Base-by-base conservation (phyloP, 2,329 filamentous ascomycete species). In the Mollisia scopiformis region DNA sequence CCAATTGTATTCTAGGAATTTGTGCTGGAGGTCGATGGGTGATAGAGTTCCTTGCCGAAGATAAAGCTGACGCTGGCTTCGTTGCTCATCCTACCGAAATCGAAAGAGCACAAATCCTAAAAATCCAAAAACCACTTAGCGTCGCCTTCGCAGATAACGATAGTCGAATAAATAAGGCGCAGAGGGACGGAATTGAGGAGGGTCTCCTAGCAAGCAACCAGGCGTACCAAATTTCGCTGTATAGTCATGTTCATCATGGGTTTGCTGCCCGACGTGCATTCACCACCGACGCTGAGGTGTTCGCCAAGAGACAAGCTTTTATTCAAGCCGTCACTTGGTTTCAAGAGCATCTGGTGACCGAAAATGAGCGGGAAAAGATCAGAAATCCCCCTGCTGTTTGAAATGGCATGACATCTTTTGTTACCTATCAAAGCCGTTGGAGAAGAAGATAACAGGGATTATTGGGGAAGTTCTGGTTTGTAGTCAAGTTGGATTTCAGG, bases 221-320 rank as follows among this genome's bases (percentile, higher is more conserved):
- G 14, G 53, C 61, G 5, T 62, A 62, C 77, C 90, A 94, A 77
- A 88, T 94, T 74, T 89, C 82, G 74, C 78, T 94, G 6, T 93
- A 86, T 79, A 86, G 84, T 2, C 85, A 85, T 59, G 86, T 91
- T 23, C 76, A 77, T 61, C 91, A 93, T 74, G 91, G 91, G 0
- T 95, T 94, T 70, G 82, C 87, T 8, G 86, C 91, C 2, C 84
- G 90, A 56, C 55, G 62, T 30, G 88, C 93, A 69, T 62, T 83
- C 39, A 80, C 69, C 61, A 81, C 86, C 64, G 82, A 81, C 73
- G 67, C 78, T 47, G 74, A 83, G 68, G 84, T 83, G 72, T 93
- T 83, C 68, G 88, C 89, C 50, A 93, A 91, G 82, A 90, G 93
- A 76, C 86, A 89, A 76, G 90, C 91, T 1, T 93, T 94, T 72